Evolutionary conservation across 2,329 filamentous ascomycete species (phyloP).

Genomic region (Penicillium sp.): DNA sequence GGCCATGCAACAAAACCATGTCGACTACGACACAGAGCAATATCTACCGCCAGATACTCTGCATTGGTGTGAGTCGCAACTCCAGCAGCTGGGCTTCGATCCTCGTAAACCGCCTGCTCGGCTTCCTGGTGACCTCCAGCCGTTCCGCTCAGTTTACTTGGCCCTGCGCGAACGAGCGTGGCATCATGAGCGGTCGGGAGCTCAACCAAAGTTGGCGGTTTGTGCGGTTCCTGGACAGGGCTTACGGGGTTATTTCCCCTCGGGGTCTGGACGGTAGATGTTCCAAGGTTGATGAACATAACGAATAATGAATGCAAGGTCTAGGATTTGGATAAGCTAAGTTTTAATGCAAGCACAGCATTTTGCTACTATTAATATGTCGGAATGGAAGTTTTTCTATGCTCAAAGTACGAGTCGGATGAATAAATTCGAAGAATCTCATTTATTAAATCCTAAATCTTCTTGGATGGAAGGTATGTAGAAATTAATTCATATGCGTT

Average conservation of each 20-base stretch:
- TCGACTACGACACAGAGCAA: conserved; percentile 7
- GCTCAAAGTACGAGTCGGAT: neutral
- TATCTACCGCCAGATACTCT: conserved; percentile 10
- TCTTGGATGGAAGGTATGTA: neutral
- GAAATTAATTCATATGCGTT: neutral
- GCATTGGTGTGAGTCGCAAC: conserved; percentile 8
- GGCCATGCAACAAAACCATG: neutral
- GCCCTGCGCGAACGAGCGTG: conserved; percentile 8
- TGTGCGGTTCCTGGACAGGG: neutral
- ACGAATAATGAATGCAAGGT: conserved; percentile 2
- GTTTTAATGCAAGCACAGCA: neutral
- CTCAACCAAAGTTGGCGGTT: conserved; percentile 2
- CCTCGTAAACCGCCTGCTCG: conserved; percentile 4
- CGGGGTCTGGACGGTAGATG: neutral
- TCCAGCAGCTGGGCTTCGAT: conserved; percentile 12
- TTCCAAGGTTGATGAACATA: neutral
- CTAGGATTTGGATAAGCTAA: neutral
- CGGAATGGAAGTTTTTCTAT: neutral
- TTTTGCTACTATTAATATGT: neutral
- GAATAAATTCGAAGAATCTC: neutral
- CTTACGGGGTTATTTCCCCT: conserved; percentile 5
- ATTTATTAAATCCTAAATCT: neutral
- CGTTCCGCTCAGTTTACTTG: conserved; percentile 9
- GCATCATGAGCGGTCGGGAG: conserved; percentile 3
- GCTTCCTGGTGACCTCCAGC: conserved; percentile 7